Conservation (phyloP, 225 moss, liverwort and hornwort species). For the Antitrichia curtipendula region DNA sequence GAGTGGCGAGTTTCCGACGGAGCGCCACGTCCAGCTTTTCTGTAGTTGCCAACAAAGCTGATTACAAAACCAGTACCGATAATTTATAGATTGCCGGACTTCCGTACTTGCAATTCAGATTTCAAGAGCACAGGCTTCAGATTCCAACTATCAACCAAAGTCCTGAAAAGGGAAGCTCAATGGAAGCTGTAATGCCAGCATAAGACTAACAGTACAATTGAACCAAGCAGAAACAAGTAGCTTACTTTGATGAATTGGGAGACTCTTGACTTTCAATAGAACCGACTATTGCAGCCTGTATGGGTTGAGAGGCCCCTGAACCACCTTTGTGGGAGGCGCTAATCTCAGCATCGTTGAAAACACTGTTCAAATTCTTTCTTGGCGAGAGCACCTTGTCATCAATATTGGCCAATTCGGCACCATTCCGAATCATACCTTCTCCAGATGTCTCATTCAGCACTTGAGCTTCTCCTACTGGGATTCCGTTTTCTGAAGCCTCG, state of each 20-base stretch:
- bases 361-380: not conserved
- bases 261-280: not conserved
- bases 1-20: constrained; percentile 5
- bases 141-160: not conserved
- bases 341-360: not conserved
- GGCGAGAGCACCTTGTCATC: not conserved
- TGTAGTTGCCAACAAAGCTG: not conserved
- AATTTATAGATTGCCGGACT: not conserved
- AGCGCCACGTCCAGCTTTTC: constrained; percentile 21
- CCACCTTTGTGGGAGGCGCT: not conserved
- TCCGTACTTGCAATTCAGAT: not conserved
- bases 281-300: not conserved
- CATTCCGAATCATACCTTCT: not conserved
- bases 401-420: not conserved
- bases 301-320: not conserved
- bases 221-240: not conserved
- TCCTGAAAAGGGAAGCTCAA: not conserved
- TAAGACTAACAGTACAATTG: not conserved
- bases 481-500: not conserved
- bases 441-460: not conserved
- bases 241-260: constrained; percentile 17
- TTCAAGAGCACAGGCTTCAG: not conserved
- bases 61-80: not conserved
- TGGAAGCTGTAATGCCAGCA: not conserved
- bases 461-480: not conserved